phyloP scores from a whole-genome alignment of 306 rosid species.

The Dryas drummondii region DNA sequence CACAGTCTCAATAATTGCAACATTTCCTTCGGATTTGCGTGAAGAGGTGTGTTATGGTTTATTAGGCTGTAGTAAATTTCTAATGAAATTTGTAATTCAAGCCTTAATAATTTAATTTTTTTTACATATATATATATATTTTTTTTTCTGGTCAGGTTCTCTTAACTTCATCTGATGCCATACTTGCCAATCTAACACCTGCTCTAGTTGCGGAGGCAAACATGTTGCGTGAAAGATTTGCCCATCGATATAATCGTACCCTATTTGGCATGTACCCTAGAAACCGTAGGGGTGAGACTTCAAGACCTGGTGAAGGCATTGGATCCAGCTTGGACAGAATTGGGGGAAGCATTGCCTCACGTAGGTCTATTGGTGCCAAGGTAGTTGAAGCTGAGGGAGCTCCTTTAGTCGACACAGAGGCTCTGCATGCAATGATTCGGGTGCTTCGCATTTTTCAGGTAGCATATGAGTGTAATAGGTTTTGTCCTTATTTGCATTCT shows the following conservation, averaged over 20 bases:
- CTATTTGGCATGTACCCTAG: slow-evolving; percentile 93
- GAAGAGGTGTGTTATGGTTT: slow-evolving; percentile 69
- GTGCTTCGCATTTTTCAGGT: slow-evolving; percentile 95
- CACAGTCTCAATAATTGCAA: slow-evolving; percentile 95
- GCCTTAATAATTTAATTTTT: neutral
- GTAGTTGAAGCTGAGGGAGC: slow-evolving; percentile 92
- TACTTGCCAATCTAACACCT: slow-evolving; percentile 93
- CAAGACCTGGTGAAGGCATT: slow-evolving; percentile 77
- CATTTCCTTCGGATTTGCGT: slow-evolving; percentile 92
- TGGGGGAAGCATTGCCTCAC: slow-evolving; percentile 66
- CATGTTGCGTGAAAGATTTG: slow-evolving; percentile 93
- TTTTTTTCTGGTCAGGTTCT: slow-evolving; percentile 60
- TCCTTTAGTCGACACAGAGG: slow-evolving; percentile 77
- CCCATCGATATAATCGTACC: slow-evolving; percentile 85
- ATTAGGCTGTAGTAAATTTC: neutral
- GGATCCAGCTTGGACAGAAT: slow-evolving; percentile 65
- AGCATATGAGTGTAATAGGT: slow-evolving; percentile 5
- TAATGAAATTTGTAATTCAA: neutral
- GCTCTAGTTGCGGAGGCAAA: slow-evolving; percentile 99
- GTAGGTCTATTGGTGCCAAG: slow-evolving; percentile 70
- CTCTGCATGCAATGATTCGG: slow-evolving; percentile 82
- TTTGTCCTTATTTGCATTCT: slow-evolving; percentile 6
- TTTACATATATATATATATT: too few relatives aligned
- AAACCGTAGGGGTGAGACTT: slow-evolving; percentile 85
- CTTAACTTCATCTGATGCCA: slow-evolving; percentile 90